These are phyloP conservation scores for Cladophialophora exuberans DNA, from an alignment of 2,329 filamentous ascomycete species.

Conservation along the genomic window DNA sequence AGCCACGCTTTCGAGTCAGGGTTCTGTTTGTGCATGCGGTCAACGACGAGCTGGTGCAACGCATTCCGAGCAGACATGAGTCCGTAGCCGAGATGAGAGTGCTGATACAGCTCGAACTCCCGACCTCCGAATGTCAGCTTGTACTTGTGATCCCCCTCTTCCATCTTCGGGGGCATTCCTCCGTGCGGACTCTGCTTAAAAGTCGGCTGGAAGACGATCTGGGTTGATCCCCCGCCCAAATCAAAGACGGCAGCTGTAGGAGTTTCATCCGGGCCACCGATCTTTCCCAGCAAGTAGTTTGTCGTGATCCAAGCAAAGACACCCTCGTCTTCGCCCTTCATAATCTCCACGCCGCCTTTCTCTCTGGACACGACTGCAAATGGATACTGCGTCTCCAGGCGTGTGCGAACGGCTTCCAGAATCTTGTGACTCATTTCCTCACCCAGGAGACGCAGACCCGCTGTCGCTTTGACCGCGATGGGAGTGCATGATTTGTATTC, in stretches of 20 bases:
- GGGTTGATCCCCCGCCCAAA: constrained; percentile 92
- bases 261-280: constrained; percentile 86
- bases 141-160: constrained; percentile 95
- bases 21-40: constrained; percentile 68
- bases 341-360: constrained; percentile 88
- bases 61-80: constrained; percentile 92
- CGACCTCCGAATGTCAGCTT: constrained; percentile 85
- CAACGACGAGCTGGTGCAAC: constrained; percentile 75
- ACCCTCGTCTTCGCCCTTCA: constrained; percentile 96
- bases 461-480: constrained; percentile 96
- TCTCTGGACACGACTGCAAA: constrained; percentile 90
- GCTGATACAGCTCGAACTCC: constrained; percentile 92
- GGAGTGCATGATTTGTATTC: constrained; percentile 90
- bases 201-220: constrained; percentile 97
- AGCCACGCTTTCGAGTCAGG: constrained; percentile 69
- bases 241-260: constrained; percentile 95
- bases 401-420: constrained; percentile 77
- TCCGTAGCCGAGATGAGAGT: constrained; percentile 96
- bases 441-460: constrained; percentile 86
- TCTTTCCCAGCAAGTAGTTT: constrained; percentile 97
- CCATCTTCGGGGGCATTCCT: constrained; percentile 82
- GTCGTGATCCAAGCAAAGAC: constrained; percentile 99
- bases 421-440: constrained; percentile 80
- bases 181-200: constrained; percentile 74
- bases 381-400: constrained; percentile 86